phyloP scores from a whole-genome alignment of 192 early-diverging fungal species.

The Backusella luteola region DNA sequence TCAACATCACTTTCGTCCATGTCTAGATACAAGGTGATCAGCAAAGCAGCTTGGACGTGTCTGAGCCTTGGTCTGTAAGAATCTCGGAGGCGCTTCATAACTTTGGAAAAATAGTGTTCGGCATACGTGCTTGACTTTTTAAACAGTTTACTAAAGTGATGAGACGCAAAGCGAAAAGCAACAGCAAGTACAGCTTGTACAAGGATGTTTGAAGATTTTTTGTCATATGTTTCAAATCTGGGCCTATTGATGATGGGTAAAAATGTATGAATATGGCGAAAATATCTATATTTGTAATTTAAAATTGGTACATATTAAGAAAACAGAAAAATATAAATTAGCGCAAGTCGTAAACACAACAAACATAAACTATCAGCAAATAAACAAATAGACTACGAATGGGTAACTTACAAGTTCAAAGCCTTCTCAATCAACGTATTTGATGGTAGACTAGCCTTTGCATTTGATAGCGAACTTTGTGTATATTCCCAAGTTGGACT shows the following conservation, averaged over 20 bases:
- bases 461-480: background rate
- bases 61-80: conserved; percentile 5
- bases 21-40: conserved; percentile 34
- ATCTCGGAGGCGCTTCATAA: conserved; percentile 15
- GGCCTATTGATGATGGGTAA: conserved; percentile 31
- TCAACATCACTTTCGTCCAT: conserved; percentile 30
- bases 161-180: conserved; percentile 21
- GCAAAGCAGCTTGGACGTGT: conserved; percentile 27
- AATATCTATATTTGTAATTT: conserved; percentile 28
- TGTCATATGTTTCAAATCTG: conserved; percentile 25
- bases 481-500: background rate
- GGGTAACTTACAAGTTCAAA: conserved; percentile 11
- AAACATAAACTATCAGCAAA: background rate
- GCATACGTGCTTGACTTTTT: conserved; percentile 5
- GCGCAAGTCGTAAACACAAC: background rate
- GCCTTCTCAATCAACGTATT: conserved; percentile 14
- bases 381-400: background rate
- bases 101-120: conserved; percentile 16
- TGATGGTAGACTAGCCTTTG: background rate
- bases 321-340: conserved; percentile 10
- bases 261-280: conserved; percentile 26
- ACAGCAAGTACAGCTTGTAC: conserved; percentile 21
- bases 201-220: conserved; percentile 13
- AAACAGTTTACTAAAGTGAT: conserved; percentile 1
- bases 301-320: conserved; percentile 4